Conservation (phyloP, 495 filamentous ascomycete genomes). For the Hypoxylon rickii region DNA sequence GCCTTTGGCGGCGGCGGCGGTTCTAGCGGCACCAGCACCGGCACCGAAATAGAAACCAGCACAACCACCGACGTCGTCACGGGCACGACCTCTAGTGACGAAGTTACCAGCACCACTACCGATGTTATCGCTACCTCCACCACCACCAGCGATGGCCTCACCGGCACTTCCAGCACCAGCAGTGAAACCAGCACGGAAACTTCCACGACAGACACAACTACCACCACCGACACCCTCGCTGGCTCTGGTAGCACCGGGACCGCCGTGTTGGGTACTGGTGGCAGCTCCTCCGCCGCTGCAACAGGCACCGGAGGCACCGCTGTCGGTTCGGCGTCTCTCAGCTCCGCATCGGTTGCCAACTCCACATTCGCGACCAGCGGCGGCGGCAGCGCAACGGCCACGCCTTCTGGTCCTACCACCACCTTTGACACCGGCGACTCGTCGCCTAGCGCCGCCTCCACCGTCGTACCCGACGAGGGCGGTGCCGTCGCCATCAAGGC, state of each 20-base stretch:
- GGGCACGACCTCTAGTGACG: background rate
- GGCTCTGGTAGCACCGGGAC: background rate
- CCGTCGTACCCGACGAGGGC: conserved; percentile 11
- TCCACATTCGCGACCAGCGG: conserved; percentile 12
- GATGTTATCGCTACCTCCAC: conserved; percentile 4
- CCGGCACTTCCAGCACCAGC: background rate
- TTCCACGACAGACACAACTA: background rate
- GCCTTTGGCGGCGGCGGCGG: background rate
- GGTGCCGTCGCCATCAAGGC: conserved; percentile 9
- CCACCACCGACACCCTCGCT: background rate
- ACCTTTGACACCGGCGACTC: conserved; percentile 27
- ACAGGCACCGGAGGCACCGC: conserved; percentile 6
- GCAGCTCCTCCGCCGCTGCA: background rate
- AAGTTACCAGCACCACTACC: background rate
- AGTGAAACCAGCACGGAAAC: too few relatives aligned
- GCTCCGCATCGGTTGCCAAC: conserved; percentile 9
- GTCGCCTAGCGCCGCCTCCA: conserved; percentile 3
- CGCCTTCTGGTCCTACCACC: conserved; percentile 29
- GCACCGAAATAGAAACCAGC: background rate
- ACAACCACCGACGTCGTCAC: background rate
- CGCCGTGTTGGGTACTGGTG: background rate
- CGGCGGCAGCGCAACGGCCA: conserved; percentile 26
- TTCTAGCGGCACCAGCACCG: background rate
- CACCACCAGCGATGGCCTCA: background rate
- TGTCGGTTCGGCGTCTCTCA: conserved; percentile 11